Base-by-base conservation (phyloP, 2,329 filamentous ascomycete species). In the Aspergillus eucalypticola region DNA sequence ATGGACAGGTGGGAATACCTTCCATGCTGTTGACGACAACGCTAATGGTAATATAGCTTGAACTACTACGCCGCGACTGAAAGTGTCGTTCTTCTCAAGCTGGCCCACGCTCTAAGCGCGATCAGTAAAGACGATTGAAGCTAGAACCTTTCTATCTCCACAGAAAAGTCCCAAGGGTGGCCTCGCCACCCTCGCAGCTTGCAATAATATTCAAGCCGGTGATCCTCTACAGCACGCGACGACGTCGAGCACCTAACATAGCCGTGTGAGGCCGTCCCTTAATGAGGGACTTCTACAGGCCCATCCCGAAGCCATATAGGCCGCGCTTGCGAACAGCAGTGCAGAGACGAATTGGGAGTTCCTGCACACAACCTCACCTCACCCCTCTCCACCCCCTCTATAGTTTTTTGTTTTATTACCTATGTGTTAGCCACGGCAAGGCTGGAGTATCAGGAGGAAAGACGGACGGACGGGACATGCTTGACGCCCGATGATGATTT, bases 61-160 rank as follows among this genome's bases (percentile, higher is more conserved):
- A 98, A 99, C 69, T 96, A 98, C 76, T 96, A 97, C 69, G 95
- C 95, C 2, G 95, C 95, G 0, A 98, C 95, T 0, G 95, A 99
- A 80, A 98, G 95, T 41, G 94, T 97, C 3, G 95, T 96, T 17
- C 83, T 99, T 65, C 79, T 98, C 63, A 94, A 93, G 66, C 81
- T 99, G 15, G 77, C 77, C 10, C 77, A 79, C 61, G 74, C 76
- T 0, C 60, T 79, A 50, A 78, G 75, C 61, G 73, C 76, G 3
- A 76, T 79, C 58, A 73, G 72, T 62, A 77, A 76, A 58, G 76
- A 79, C 19, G 76, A 79, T 46, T 77, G 71, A 77, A 53, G 53
- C 19, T 38, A n/a, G 42, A 35, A 19, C 15, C 15, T 29, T 27
- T n/a, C n/a, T 19, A 19, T 19, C 25, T n/a, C 11, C 46, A 23